phyloP scores from a whole-genome alignment of 225 moss, liverwort and hornwort genomes.

The Bryoerythrophyllum caledonicum region DNA sequence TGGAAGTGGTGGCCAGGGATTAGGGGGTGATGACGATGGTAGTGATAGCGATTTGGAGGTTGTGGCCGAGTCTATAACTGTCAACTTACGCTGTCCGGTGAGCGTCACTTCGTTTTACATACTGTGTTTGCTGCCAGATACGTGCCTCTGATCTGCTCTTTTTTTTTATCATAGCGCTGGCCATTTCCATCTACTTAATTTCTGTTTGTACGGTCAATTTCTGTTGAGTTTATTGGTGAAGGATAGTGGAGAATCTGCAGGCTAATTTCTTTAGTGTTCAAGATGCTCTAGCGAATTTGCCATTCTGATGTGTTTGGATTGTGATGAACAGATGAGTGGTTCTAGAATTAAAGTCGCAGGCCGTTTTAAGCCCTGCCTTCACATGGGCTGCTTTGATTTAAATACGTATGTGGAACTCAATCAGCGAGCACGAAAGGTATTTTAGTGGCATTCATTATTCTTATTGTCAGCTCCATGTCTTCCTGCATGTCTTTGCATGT shows the following conservation, averaged over 20 bases:
- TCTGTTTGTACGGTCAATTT: neutral
- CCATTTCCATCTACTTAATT: neutral
- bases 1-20: constrained; percentile 71
- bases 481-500: neutral
- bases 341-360: constrained; percentile 96
- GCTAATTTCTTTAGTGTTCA: neutral
- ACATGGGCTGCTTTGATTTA: constrained; percentile 99
- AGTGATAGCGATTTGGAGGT: constrained; percentile 97
- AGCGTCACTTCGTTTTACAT: constrained; percentile 26
- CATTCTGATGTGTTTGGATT: constrained; percentile 19
- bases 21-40: constrained; percentile 79
- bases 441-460: neutral
- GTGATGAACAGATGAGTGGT: constrained; percentile 86
- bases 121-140: neutral
- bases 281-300: neutral
- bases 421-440: constrained; percentile 94
- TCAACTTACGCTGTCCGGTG: constrained; percentile 94
- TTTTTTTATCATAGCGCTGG: neutral
- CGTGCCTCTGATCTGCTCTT: neutral
- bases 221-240: neutral
- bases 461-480: neutral
- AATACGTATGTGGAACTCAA: constrained; percentile 96
- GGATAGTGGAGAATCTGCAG: neutral
- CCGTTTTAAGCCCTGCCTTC: constrained; percentile 92
- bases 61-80: constrained; percentile 84